phyloP scores from a whole-genome alignment of 208 protist species.

The Naegleria fowleri region DNA sequence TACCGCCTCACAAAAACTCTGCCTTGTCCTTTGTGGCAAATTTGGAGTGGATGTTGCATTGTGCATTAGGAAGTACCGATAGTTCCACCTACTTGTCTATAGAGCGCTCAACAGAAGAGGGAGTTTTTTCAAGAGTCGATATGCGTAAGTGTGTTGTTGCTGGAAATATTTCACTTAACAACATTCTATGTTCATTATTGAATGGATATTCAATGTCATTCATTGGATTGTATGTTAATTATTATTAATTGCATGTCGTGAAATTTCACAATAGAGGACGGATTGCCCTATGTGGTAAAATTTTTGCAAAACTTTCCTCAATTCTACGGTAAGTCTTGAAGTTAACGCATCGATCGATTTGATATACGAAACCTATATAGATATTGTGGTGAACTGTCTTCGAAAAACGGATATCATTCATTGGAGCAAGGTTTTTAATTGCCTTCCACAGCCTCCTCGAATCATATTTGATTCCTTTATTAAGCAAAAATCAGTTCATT shows the following conservation, averaged over 20 bases:
- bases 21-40: background rate
- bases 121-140: background rate
- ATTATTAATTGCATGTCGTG: too few relatives aligned
- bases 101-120: background rate
- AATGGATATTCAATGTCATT: too few relatives aligned
- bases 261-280: background rate
- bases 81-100: background rate
- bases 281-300: background rate
- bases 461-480: background rate
- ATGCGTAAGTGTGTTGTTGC: background rate
- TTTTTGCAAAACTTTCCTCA: background rate
- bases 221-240: too few relatives aligned
- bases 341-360: too few relatives aligned
- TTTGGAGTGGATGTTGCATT: constrained; percentile 26
- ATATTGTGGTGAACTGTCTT: constrained; percentile 16
- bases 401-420: constrained; percentile 13
- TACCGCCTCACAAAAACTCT: background rate
- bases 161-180: too few relatives aligned
- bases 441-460: background rate
- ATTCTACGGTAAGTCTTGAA: background rate
- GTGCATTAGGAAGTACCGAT: background rate
- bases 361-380: background rate
- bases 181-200: too few relatives aligned
- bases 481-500: background rate
- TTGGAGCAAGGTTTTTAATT: background rate